These are phyloP conservation scores for Diplosphaera chodatii DNA, from an alignment of 139 green algal species.

Conservation along the genomic window DNA sequence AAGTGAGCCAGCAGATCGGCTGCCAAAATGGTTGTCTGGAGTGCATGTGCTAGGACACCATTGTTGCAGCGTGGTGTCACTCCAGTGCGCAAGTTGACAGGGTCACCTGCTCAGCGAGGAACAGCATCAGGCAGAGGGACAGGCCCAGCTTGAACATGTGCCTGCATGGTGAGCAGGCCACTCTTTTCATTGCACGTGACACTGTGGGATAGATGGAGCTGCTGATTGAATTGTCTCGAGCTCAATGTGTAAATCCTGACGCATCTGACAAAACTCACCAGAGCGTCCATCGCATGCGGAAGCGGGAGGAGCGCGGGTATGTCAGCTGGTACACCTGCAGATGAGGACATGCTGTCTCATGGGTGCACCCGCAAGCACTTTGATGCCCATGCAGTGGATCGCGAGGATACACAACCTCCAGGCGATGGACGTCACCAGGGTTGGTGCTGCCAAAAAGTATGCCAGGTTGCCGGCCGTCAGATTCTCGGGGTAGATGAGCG, in stretches of 20 bases:
- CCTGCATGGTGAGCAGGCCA: slow-evolving; percentile 10
- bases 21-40: too few species aligned
- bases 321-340: slow-evolving; percentile 54
- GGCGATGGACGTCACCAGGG: slow-evolving; percentile 29
- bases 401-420: too few species aligned
- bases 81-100: too few species aligned
- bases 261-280: background rate
- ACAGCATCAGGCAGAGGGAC: slow-evolving; percentile 45
- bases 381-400: too few species aligned
- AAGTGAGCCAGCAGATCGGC: background rate
- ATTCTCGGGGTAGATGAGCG: slow-evolving; percentile 70
- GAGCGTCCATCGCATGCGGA: slow-evolving; percentile 28
- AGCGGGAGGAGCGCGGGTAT: slow-evolving; percentile 32
- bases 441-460: slow-evolving; percentile 76
- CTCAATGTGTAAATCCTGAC: background rate
- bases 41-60: too few species aligned
- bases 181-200: too few species aligned
- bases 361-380: too few species aligned
- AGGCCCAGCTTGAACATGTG: slow-evolving; percentile 34
- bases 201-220: background rate
- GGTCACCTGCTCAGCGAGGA: slow-evolving; percentile 46
- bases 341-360: too few species aligned
- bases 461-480: slow-evolving; percentile 55
- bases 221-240: background rate
- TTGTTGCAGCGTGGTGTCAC: too few species aligned